phyloP scores from a whole-genome alignment of 768 basidiomycete genomes.

The Ephemerocybe angulata region DNA sequence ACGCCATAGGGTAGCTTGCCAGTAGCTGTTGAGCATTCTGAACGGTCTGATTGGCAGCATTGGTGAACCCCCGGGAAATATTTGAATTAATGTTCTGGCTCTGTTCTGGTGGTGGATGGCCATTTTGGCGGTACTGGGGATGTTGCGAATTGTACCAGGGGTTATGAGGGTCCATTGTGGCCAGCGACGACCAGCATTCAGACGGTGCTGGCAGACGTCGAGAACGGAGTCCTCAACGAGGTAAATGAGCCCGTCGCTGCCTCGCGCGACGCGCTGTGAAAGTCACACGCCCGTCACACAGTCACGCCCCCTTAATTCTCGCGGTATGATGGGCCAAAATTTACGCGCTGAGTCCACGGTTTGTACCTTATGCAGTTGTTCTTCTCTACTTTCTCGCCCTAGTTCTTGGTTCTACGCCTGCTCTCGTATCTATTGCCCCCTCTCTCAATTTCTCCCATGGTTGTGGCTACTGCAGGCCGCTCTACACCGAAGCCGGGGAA shows the following conservation, averaged over 20 bases:
- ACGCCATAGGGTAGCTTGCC: constrained; percentile 68
- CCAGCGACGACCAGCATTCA: constrained; percentile 11
- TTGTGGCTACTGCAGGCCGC: constrained; percentile 11
- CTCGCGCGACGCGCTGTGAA: constrained; percentile 7
- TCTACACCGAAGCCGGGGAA: constrained; percentile 10
- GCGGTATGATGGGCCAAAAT: background rate
- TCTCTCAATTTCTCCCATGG: background rate
- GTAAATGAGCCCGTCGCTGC: background rate
- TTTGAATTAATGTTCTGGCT: constrained; percentile 16
- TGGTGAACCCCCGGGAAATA: constrained; percentile 14
- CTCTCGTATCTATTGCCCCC: background rate
- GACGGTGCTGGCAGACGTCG: constrained; percentile 2
- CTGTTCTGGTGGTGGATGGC: constrained; percentile 15
- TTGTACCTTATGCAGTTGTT: background rate
- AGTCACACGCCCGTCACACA: constrained; percentile 3
- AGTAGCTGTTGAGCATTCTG: constrained; percentile 67
- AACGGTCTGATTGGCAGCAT: constrained; percentile 44
- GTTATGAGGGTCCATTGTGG: constrained; percentile 32
- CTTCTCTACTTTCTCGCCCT: background rate
- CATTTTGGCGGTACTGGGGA: constrained; percentile 18
- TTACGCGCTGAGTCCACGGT: background rate
- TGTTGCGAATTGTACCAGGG: constrained; percentile 25
- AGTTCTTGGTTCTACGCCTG: background rate
- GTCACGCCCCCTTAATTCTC: background rate
- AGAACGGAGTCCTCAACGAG: constrained; percentile 2